Evolutionary conservation across 164 flowering plant genomes (phyloP), one percentile per base, ranked within the genome.

Genomic region (Paratinospora sagittata): DNA sequence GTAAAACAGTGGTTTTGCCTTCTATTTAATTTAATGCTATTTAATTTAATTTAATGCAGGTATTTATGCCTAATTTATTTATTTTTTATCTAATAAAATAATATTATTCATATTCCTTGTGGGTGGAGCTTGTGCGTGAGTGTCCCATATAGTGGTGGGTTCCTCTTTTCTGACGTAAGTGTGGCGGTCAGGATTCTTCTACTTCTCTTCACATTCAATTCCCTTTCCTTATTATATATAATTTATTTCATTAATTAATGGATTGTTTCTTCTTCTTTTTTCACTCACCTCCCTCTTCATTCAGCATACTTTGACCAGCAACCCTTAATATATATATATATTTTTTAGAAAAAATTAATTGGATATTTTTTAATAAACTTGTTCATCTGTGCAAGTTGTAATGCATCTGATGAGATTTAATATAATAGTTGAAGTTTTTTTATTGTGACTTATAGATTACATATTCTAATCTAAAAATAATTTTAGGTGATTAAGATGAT

Each of bases 81-180:
- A 45, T 49, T 41, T 65, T 55, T 34, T n/a, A 72, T n/a, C n/a
- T n/a, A n/a, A n/a, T n/a, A n/a, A n/a, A n/a, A 1, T 52, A 2
- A 52, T 52, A 52, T 52, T 52, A 19, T 6, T 30, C 34, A 30
- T 41, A 67, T 73, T 58, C 36, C 17, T 67, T 71, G 45, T 45
- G 73, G 39, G 66, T 73, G 66, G 63, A n/a, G 72, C 60, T 43
- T 21, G 61, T 61, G 37, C 73, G 60, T 17, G 64, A 8, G 5
- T 43, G 6, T 43, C 9, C 49, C 66, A 47, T 69, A 58, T 66
- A 52, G 58, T 52, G 58, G 74, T 71, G 72, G 65, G 30, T 69
- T 57, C 13, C 30, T 68, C 72, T 60, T 77, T 74, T 70, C 75
- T 72, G 77, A 78, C 78, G 64, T 75, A 19, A 37, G 19, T 52